A percentile compares a stretch with the other conserved stretches of the same genome.
phyloP scores from a whole-genome alignment of 202 grass and related monocot genomes.

The Dendrocalamus latiflorus region DNA sequence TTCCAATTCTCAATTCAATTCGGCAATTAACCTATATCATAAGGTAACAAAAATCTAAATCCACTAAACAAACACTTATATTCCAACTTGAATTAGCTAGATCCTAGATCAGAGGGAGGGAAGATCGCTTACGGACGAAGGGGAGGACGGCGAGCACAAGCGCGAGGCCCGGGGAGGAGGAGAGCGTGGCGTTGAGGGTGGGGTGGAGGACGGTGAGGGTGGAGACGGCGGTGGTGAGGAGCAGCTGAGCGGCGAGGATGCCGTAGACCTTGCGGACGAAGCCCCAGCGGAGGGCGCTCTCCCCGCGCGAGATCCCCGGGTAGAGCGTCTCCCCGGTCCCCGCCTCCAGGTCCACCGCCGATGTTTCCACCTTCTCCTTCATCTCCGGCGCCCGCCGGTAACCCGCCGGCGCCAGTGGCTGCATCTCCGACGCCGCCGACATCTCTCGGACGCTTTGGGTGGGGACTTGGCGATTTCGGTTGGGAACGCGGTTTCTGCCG shows the following conservation, averaged over 20 bases:
- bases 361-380: constrained; percentile 76
- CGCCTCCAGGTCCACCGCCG: constrained; percentile 65
- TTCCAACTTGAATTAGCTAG: neutral
- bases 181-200: constrained; percentile 71
- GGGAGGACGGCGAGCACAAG: constrained; percentile 68
- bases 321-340: constrained; percentile 62
- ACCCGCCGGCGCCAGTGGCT: constrained; percentile 51
- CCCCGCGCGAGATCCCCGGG: constrained; percentile 80
- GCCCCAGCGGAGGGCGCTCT: constrained; percentile 90
- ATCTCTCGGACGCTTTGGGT: neutral
- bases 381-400: constrained; percentile 46
- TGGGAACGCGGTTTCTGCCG: neutral
- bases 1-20: neutral
- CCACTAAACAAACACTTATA: neutral
- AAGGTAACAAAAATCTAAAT: neutral
- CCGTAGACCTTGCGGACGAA: constrained; percentile 99
- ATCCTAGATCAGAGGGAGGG: constrained; percentile 7
- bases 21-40: neutral
- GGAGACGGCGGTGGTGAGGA: constrained; percentile 82
- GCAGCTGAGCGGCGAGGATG: constrained; percentile 86
- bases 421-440: constrained; percentile 50
- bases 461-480: constrained; percentile 17
- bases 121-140: constrained; percentile 57
- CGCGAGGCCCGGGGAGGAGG: constrained; percentile 44
- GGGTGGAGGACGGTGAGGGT: constrained; percentile 72